Evolutionary conservation across 768 basidiomycete species (phyloP).

Genomic region (Hortiboletus campestris): DNA sequence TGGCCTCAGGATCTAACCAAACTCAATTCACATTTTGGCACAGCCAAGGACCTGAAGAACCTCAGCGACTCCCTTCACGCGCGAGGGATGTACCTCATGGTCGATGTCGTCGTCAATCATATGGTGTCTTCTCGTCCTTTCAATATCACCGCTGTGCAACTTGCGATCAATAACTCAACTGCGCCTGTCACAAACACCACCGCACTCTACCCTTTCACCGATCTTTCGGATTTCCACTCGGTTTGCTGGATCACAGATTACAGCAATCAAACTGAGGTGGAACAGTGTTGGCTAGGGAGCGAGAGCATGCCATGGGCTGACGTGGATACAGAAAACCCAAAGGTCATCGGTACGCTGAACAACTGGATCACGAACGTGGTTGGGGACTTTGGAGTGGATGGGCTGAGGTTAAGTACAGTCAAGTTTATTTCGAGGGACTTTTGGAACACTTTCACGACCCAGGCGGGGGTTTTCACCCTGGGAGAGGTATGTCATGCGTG

Average conservation of each 20-base stretch:
- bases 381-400: constrained; percentile 48
- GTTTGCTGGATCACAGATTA: constrained; percentile 43
- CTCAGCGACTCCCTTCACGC: constrained; percentile 47
- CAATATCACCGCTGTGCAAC: constrained; percentile 22
- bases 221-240: constrained; percentile 38
- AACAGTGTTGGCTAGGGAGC: constrained; percentile 64
- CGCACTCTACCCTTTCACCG: constrained; percentile 31
- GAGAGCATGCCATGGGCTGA: constrained; percentile 52
- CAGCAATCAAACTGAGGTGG: constrained; percentile 45
- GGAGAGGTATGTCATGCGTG: constrained; percentile 44
- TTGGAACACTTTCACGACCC: constrained; percentile 49
- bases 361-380: constrained; percentile 49
- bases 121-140: constrained; percentile 40
- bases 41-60: constrained; percentile 47
- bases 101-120: constrained; percentile 65
- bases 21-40: constrained; percentile 56
- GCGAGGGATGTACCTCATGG: constrained; percentile 58
- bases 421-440: constrained; percentile 55
- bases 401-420: constrained; percentile 57
- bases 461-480: constrained; percentile 51
- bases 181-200: constrained; percentile 19
- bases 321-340: constrained; percentile 51
- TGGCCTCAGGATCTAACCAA: constrained; percentile 49
- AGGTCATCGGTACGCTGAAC: constrained; percentile 44
- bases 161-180: constrained; percentile 14